These are phyloP conservation scores for Vitis hybrid DNA, from an alignment of 177 flowering plant genomes.

Conservation along the genomic window DNA sequence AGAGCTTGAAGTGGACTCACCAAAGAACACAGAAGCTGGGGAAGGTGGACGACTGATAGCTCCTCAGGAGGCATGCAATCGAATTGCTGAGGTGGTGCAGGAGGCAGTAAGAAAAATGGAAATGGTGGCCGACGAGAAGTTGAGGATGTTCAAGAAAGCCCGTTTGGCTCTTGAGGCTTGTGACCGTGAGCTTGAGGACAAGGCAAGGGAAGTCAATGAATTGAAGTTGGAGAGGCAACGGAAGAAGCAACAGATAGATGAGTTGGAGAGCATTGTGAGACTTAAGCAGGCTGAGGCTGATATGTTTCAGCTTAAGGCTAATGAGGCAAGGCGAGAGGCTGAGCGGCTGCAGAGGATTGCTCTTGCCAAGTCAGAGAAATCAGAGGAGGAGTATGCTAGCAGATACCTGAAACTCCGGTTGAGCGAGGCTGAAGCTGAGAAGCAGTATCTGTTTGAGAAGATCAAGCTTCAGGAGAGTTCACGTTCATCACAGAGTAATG, in stretches of 20 bases:
- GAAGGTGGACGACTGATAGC: slow-evolving; percentile 75
- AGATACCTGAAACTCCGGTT: slow-evolving; percentile 80
- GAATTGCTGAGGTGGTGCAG: slow-evolving; percentile 90
- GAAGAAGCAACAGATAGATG: slow-evolving; percentile 83
- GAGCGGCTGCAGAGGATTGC: slow-evolving; percentile 86
- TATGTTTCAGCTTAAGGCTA: slow-evolving; percentile 96
- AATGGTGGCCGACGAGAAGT: slow-evolving; percentile 93
- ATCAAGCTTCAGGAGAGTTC: slow-evolving; percentile 89
- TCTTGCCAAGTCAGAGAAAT: slow-evolving; percentile 80
- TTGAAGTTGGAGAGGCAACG: slow-evolving; percentile 77
- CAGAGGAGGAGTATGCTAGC: slow-evolving; percentile 95
- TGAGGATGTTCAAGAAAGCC: slow-evolving; percentile 82
- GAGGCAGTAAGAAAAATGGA: slow-evolving; percentile 97
- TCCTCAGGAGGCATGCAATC: slow-evolving; percentile 91
- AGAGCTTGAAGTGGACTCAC: slow-evolving; percentile 82
- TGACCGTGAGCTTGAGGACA: slow-evolving; percentile 88
- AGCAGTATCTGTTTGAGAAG: slow-evolving; percentile 87
- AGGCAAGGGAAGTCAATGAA: slow-evolving; percentile 74
- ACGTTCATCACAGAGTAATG: slow-evolving; percentile 50
- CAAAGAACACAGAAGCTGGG: slow-evolving; percentile 63
- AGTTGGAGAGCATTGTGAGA: slow-evolving; percentile 87
- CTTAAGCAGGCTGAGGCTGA: slow-evolving; percentile 97
- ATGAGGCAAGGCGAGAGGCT: slow-evolving; percentile 91
- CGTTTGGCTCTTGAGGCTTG: slow-evolving; percentile 79
- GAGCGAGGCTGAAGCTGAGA: slow-evolving; percentile 96